Conservation (phyloP, 257 asterid species). For the Salvia splendens region DNA sequence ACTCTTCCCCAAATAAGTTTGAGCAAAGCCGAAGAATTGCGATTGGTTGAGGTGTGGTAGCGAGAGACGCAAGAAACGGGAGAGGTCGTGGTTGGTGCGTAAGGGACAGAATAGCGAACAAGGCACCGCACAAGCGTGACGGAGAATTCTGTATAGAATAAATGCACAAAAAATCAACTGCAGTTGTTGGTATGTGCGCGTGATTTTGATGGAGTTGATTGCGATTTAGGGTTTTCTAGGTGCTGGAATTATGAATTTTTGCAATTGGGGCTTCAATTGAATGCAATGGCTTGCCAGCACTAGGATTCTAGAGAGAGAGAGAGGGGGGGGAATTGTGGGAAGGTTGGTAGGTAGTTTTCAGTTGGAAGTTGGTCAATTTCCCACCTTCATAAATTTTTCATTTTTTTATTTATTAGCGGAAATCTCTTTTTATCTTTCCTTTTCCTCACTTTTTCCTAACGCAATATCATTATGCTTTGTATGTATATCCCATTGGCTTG, state of each 20-base stretch:
- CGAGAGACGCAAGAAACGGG: slow-evolving; percentile 30
- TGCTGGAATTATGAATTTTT: slow-evolving; percentile 7
- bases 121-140: slow-evolving; percentile 35
- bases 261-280: slow-evolving; percentile 18
- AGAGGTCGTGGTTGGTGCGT: slow-evolving; percentile 34
- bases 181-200: slow-evolving; percentile 16
- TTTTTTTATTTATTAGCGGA: neutral
- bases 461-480: too few species aligned
- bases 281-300: slow-evolving; percentile 30
- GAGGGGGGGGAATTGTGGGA: slow-evolving; percentile 30
- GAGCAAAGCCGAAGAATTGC: neutral
- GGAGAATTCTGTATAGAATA: slow-evolving; percentile 35
- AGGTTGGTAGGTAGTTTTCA: slow-evolving; percentile 47
- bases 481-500: too few species aligned
- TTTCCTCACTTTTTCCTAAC: too few species aligned
- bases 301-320: neutral
- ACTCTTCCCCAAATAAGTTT: neutral
- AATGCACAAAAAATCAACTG: slow-evolving; percentile 1
- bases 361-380: slow-evolving; percentile 55
- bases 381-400: slow-evolving; percentile 3
- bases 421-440: too few species aligned
- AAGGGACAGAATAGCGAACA: slow-evolving; percentile 33
- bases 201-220: slow-evolving; percentile 19
- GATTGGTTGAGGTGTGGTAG: slow-evolving; percentile 3
- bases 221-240: slow-evolving; percentile 17